Conservation (phyloP, 768 basidiomycete genomes). For the Tulasnella calospora region DNA sequence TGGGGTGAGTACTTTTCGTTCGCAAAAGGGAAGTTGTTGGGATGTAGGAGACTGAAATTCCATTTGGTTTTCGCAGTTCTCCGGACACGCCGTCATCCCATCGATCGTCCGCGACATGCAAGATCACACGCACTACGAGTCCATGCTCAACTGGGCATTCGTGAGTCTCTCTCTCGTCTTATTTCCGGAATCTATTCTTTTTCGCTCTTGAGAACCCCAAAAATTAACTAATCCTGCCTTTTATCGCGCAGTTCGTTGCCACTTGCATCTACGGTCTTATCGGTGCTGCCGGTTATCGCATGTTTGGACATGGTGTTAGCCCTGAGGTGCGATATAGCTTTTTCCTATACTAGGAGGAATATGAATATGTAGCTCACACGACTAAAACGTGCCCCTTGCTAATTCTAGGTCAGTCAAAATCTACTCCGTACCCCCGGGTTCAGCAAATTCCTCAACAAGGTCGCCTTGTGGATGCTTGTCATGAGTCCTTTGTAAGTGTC, state of each 20-base stretch:
- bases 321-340: slow-evolving; percentile 57
- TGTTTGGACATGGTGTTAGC: slow-evolving; percentile 78
- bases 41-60: no score
- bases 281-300: slow-evolving; percentile 79
- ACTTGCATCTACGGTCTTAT: slow-evolving; percentile 56
- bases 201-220: slow-evolving; percentile 13
- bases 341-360: not conserved
- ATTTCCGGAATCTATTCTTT: not conserved
- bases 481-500: slow-evolving; percentile 59
- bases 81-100: slow-evolving; percentile 89
- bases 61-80: slow-evolving; percentile 49
- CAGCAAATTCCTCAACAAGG: slow-evolving; percentile 60
- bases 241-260: slow-evolving; percentile 47
- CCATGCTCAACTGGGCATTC: slow-evolving; percentile 83
- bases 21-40: no score
- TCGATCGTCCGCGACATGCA: slow-evolving; percentile 85
- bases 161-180: slow-evolving; percentile 42
- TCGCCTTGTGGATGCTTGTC: slow-evolving; percentile 84
- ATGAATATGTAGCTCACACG: not conserved
- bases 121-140: slow-evolving; percentile 72
- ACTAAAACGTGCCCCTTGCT: not conserved
- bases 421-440: slow-evolving; percentile 69
- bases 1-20: slow-evolving; percentile 51
- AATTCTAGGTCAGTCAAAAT: slow-evolving; percentile 69
- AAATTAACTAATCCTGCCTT: not conserved